Conservation (phyloP, 2,329 filamentous ascomycete genomes). For the Escovopsis weberi region DNA sequence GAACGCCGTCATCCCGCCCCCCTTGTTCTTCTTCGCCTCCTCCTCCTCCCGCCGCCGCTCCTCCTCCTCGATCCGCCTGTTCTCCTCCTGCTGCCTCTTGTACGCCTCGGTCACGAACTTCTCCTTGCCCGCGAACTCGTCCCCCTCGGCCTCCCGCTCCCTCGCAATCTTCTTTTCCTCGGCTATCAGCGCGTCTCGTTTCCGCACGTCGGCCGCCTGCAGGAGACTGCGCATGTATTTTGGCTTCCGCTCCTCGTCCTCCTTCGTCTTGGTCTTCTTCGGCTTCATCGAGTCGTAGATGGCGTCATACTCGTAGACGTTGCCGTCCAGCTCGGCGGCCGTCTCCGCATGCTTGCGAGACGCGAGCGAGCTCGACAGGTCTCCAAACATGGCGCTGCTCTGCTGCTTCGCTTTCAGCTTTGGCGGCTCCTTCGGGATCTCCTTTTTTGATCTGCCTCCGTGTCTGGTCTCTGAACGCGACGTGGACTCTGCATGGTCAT, state of each 20-base stretch:
- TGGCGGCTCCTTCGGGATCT: slow-evolving; percentile 23
- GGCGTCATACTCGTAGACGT: slow-evolving; percentile 74
- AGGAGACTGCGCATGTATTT: slow-evolving; percentile 69
- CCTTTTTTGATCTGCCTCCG: slow-evolving; percentile 22
- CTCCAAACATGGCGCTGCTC: slow-evolving; percentile 37
- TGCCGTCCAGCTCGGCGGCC: slow-evolving; percentile 53
- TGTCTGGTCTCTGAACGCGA: slow-evolving; percentile 13
- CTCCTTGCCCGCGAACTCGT: slow-evolving; percentile 70
- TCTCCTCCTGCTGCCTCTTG: slow-evolving; percentile 67
- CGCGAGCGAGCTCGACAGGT: slow-evolving; percentile 50
- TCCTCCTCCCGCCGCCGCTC: slow-evolving; percentile 52
- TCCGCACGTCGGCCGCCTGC: slow-evolving; percentile 58
- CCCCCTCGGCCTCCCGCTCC: slow-evolving; percentile 66
- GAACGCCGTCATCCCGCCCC: slow-evolving; percentile 61
- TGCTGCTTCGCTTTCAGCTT: slow-evolving; percentile 29
- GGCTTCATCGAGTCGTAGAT: slow-evolving; percentile 67
- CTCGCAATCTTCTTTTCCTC: slow-evolving; percentile 68
- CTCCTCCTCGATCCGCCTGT: slow-evolving; percentile 53
- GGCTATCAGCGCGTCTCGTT: slow-evolving; percentile 63
- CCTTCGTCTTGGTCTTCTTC: slow-evolving; percentile 41
- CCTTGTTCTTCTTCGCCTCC: slow-evolving; percentile 47
- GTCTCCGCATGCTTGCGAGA: slow-evolving; percentile 49
- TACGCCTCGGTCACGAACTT: slow-evolving; percentile 78
- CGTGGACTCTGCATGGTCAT: slow-evolving; percentile 24
- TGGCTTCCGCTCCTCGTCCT: slow-evolving; percentile 45